Evolutionary conservation across 495 filamentous ascomycete species (phyloP).

Genomic region (Copromyces sp.): DNA sequence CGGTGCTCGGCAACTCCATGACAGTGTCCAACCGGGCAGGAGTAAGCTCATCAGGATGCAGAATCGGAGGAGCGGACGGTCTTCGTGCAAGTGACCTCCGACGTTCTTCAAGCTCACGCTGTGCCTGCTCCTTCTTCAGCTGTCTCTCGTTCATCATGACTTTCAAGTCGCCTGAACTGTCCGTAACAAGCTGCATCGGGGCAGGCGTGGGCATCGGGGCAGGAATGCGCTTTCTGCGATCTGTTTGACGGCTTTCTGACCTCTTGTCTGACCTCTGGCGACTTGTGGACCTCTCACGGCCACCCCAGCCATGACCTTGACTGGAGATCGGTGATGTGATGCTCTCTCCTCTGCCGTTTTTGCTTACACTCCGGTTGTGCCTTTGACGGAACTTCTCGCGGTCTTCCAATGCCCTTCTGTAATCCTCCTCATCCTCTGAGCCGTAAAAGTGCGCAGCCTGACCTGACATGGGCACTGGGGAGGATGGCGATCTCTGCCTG

Average conservation of each 20-base stretch:
- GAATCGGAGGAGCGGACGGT: constrained; percentile 68
- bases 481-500: constrained; percentile 63
- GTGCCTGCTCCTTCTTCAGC: constrained; percentile 65
- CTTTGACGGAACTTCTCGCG: constrained; percentile 51
- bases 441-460: constrained; percentile 29
- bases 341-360: constrained; percentile 21
- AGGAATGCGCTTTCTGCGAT: constrained; percentile 8
- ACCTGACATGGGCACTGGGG: constrained; percentile 58
- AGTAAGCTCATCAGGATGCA: constrained; percentile 58
- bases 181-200: constrained; percentile 20
- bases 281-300: constrained; percentile 32
- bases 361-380: constrained; percentile 48
- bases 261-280: constrained; percentile 25
- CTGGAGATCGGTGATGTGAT: constrained; percentile 16
- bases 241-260: constrained; percentile 37
- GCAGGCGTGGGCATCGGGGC: constrained; percentile 21
- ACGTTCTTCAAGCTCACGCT: constrained; percentile 77
- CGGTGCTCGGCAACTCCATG: constrained; percentile 19
- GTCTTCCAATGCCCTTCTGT: constrained; percentile 50
- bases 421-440: constrained; percentile 50
- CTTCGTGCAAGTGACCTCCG: constrained; percentile 71
- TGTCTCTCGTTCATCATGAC: constrained; percentile 42
- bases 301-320: constrained; percentile 18
- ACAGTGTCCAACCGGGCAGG: constrained; percentile 22
- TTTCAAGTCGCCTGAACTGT: constrained; percentile 29